Conservation (phyloP, 2,329 filamentous ascomycete species). For the Rhynchosporium agropyri region DNA sequence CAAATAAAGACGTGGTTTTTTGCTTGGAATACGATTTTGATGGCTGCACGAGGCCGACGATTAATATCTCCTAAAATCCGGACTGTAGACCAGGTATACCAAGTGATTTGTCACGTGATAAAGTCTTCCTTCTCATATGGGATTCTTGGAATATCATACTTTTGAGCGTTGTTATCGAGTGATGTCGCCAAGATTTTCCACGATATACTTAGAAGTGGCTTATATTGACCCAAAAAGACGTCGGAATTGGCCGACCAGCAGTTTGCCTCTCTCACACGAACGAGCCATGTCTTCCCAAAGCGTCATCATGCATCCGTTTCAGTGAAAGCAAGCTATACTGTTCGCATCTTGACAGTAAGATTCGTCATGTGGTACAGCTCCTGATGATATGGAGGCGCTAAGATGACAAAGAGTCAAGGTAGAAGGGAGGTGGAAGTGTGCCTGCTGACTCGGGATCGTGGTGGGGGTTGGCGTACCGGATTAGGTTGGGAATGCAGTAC, state of each 20-base stretch:
- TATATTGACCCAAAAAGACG: too few relatives aligned
- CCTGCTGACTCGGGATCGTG: constrained; percentile 1
- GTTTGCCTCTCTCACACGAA: not conserved
- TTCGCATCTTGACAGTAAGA: not conserved
- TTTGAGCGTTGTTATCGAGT: too few relatives aligned
- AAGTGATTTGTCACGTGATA: too few relatives aligned
- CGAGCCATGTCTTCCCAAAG: not conserved
- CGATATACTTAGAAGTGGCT: too few relatives aligned
- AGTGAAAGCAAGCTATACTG: constrained; percentile 1
- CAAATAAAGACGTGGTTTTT: too few relatives aligned
- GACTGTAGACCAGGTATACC: too few relatives aligned
- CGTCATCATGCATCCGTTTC: constrained; percentile 11
- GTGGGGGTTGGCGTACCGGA: constrained; percentile 6
- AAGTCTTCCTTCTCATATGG: too few relatives aligned
- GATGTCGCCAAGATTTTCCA: too few relatives aligned
- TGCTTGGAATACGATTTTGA: too few relatives aligned
- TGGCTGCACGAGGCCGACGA: too few relatives aligned
- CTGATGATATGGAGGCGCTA: not conserved
- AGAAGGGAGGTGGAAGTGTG: not conserved
- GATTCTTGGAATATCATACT: too few relatives aligned
- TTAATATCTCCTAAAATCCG: too few relatives aligned
- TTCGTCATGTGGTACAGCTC: not conserved
- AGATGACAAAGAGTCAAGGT: not conserved
- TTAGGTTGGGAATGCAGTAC: not conserved
- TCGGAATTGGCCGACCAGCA: not conserved